Base-by-base conservation (phyloP, 305 asterid species). In the Caryopteris hybrid region DNA sequence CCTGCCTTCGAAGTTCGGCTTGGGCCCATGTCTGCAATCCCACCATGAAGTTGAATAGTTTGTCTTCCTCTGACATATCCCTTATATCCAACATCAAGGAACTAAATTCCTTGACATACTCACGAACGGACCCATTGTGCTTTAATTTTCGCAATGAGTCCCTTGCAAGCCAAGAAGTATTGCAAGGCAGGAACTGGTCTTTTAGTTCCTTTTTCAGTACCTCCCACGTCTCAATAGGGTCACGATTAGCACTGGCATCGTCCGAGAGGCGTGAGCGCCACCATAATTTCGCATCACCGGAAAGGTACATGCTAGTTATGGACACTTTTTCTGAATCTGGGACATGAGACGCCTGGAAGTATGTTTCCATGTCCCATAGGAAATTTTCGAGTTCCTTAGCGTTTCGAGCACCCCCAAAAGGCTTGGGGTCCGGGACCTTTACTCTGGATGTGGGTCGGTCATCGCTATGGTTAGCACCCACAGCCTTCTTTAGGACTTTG, bases 21-120 rank as follows among this genome's bases (percentile, higher is more conserved):
- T 60, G 27, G 0, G 45, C 65, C 58, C 34, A 60, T 1, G 39
- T 1, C 8, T 47, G 67, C 38, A 48, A 18, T 0, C n/a, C n/a
- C n/a, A 48, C 36, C 9, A 72, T 6, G 21, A 73, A 64, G 10
- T 66, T 65, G 64, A 58, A 66, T 13, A 63, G 0, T 18, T 71
- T 53, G 0, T 72, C 53, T 3, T 43, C 43, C 4, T 70, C 46
- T 0, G 47, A 50, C 63, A 48, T 61, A 0, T 62, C 25, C 4
- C 43, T 3, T 0, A 52, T 8, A 4, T 71, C 51, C 3, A 52
- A 7, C 48, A 70, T 51, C 27, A 55, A 11, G 0, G 64, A 51
- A 6, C 20, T 70, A 3, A 61, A 61, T 1, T 52, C 48, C 8
- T 61, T 61, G 0, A 39, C 70, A 5, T 70, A 41, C 0, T 41